Base-by-base conservation (phyloP, 192 early-diverging fungal species). In the Backusella circina region DNA sequence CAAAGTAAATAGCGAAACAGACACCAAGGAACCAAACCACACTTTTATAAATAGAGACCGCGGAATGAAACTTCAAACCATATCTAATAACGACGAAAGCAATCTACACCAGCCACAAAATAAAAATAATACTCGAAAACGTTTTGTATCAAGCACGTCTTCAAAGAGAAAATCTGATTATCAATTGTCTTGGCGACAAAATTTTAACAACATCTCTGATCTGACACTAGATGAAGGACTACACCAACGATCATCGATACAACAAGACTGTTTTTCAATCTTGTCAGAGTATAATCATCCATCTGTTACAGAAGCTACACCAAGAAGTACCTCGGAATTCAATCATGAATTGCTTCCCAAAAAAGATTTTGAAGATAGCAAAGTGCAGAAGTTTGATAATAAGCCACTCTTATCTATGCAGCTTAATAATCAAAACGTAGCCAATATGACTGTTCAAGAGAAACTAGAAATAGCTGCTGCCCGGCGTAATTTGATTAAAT, bases 381-480 rank as follows among this genome's bases (percentile, higher is more conserved):
- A 16, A 67, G 28, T n/a, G 12, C 65, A 67, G 2, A 67, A 31
- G 1, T 33, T 33, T n/a, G 65, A 67, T n/a, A 65, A 28, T 16
- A 67, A 35, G 28, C 15, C 39, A 41, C 69, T 39, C 38, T 41
- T 70, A 44, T 44, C 33, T 26, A 70, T 44, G 9, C 69, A 70
- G 39, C 16, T 35, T 23, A 41, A 70, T 31, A 18, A 35, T 67
- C 31, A 67, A 70, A 37, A 70, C 7, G 31, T 15, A 37, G 26
- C 16, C 28, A 41, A 70, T 31, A 61, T 61, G 54, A 21, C 33
- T 44, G 39, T 70, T 16, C 38, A 70, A 47, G 69, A 70, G 31
- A 44, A 70, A 13, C 39, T 70, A 37, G 69, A 70, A 38, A 41
- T 28, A 47, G 69, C 69, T 6, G 69, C 69, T 6, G 69, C 69